These are phyloP conservation scores for Evernia prunastri DNA, from an alignment of 495 filamentous ascomycete genomes.

Conservation along the genomic window DNA sequence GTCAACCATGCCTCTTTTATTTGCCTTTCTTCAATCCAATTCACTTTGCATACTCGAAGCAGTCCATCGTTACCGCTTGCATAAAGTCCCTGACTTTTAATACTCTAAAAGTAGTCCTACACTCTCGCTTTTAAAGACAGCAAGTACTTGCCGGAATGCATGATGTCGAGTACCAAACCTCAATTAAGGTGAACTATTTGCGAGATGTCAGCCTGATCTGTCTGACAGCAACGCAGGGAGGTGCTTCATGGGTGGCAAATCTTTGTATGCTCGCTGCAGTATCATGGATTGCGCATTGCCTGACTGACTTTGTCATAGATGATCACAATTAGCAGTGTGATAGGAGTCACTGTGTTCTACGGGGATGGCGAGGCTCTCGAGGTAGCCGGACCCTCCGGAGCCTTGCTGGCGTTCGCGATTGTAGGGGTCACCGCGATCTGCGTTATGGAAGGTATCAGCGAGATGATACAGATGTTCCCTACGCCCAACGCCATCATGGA, in stretches of 20 bases:
- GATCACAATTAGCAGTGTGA: slow-evolving; percentile 31
- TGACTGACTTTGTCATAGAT: slow-evolving; percentile 23
- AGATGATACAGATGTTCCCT: slow-evolving; percentile 32
- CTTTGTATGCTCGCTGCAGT: slow-evolving; percentile 8
- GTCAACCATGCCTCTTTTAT: not conserved
- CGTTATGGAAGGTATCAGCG: slow-evolving; percentile 34
- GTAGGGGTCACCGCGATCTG: slow-evolving; percentile 30
- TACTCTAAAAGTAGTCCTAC: not conserved
- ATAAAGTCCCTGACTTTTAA: no score
- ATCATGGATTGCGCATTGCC: not conserved
- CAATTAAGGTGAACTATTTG: not conserved
- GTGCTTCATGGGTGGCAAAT: slow-evolving; percentile 16
- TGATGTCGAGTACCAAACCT: not conserved
- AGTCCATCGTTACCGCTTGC: not conserved
- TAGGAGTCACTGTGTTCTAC: slow-evolving; percentile 32
- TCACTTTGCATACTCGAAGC: not conserved
- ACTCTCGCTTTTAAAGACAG: not conserved
- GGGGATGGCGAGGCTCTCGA: slow-evolving; percentile 28
- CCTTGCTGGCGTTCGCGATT: slow-evolving; percentile 28
- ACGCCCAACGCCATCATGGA: slow-evolving; percentile 34
- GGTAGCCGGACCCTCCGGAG: slow-evolving; percentile 32
- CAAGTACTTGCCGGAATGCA: not conserved
- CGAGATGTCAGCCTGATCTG: not conserved
- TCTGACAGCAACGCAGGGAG: slow-evolving; percentile 8
- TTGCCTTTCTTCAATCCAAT: not conserved